Conservation (phyloP, 768 basidiomycete genomes). For the Tulasnella sp. region DNA sequence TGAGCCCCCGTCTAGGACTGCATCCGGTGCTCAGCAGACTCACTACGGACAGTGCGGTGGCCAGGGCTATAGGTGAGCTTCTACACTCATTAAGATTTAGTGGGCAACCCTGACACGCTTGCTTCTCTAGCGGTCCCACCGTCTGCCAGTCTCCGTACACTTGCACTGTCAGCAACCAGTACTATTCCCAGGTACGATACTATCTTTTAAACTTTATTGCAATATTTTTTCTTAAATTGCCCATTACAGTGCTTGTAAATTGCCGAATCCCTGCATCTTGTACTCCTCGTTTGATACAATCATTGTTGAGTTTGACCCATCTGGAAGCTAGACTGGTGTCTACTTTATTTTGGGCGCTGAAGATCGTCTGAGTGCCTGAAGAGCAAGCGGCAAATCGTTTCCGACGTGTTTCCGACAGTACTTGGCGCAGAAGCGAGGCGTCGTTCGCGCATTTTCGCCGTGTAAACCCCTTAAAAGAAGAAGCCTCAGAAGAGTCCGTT, state of each 20-base stretch:
- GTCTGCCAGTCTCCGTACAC: background rate
- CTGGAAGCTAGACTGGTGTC: background rate
- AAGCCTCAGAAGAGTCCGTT: background rate
- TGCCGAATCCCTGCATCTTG: background rate
- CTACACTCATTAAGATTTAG: too few relatives aligned
- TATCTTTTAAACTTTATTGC: too few relatives aligned
- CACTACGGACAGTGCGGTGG: slow-evolving; percentile 9
- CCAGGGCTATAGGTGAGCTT: too few relatives aligned
- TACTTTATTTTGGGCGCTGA: background rate
- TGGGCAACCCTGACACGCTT: background rate
- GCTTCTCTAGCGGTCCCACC: background rate
- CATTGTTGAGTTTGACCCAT: background rate
- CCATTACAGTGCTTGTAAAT: background rate
- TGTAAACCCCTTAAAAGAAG: background rate
- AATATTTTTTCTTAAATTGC: too few relatives aligned
- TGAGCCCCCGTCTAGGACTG: background rate
- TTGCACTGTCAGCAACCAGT: background rate
- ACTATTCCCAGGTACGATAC: background rate
- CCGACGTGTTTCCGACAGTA: background rate
- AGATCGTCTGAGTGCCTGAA: background rate
- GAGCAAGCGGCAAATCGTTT: background rate
- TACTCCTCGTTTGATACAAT: background rate
- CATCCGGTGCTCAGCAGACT: background rate
- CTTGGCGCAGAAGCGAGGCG: background rate
- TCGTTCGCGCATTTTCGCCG: background rate